Percentiles rank a stretch among this genome's conserved stretches.
These are phyloP conservation scores for Penicillium sp. DNA, from an alignment of 2,329 filamentous ascomycete genomes.

Conservation along the genomic window DNA sequence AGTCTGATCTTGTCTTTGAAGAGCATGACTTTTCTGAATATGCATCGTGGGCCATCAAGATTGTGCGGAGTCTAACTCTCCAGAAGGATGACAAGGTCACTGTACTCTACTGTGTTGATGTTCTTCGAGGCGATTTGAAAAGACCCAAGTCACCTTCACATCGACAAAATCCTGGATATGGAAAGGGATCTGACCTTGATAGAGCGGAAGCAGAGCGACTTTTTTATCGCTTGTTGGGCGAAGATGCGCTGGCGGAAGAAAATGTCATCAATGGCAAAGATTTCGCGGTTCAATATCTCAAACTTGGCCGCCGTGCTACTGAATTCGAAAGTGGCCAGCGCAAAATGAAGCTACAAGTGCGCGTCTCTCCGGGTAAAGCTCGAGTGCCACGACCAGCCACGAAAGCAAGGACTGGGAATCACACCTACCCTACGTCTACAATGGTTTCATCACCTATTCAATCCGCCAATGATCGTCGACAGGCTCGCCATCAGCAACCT, in stretches of 20 bases:
- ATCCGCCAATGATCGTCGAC: slow-evolving; percentile 42
- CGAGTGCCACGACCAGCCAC: slow-evolving; percentile 26
- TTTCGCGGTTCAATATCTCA: slow-evolving; percentile 70
- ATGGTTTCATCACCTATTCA: slow-evolving; percentile 66
- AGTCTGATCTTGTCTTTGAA: slow-evolving; percentile 68
- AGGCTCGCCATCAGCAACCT: slow-evolving; percentile 27
- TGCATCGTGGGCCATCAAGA: slow-evolving; percentile 67
- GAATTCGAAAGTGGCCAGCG: slow-evolving; percentile 48
- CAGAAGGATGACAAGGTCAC: slow-evolving; percentile 59
- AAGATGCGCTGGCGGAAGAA: slow-evolving; percentile 71
- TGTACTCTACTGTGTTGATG: slow-evolving; percentile 76
- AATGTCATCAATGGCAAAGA: slow-evolving; percentile 63
- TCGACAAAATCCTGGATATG: slow-evolving; percentile 59
- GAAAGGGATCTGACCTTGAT: slow-evolving; percentile 67
- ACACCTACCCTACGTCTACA: slow-evolving; percentile 60
- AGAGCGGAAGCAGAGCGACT: slow-evolving; percentile 78
- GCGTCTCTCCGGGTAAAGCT: slow-evolving; percentile 47
- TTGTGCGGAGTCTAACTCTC: slow-evolving; percentile 61
- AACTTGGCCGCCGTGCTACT: slow-evolving; percentile 43
- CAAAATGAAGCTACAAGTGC: slow-evolving; percentile 55
- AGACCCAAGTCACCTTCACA: slow-evolving; percentile 55
- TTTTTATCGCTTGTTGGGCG: slow-evolving; percentile 72
- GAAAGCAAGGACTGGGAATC: slow-evolving; percentile 37
- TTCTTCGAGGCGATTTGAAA: slow-evolving; percentile 70
- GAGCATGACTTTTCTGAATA: slow-evolving; percentile 73